phyloP scores from a whole-genome alignment of 2,329 filamentous ascomycete genomes.

The Alternaria triticina region DNA sequence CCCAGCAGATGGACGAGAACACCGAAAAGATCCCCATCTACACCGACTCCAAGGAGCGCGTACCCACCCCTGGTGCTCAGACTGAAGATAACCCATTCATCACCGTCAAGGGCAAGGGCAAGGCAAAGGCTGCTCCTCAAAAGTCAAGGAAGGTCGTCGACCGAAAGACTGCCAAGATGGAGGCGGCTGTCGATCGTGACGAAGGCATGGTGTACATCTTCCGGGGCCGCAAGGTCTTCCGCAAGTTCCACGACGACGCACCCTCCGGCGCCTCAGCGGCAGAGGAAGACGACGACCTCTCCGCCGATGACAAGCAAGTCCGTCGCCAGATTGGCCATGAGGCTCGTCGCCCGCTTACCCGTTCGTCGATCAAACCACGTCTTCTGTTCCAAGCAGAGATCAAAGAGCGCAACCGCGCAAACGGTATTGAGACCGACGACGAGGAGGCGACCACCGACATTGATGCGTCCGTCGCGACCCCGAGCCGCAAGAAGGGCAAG shows the following conservation, averaged over 20 bases:
- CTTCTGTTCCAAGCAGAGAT: slow-evolving; percentile 69
- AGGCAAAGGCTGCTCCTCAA: slow-evolving; percentile 57
- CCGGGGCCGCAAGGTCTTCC: slow-evolving; percentile 80
- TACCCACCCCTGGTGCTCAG: slow-evolving; percentile 71
- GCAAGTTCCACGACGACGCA: slow-evolving; percentile 63
- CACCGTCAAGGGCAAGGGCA: slow-evolving; percentile 54
- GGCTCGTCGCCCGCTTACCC: slow-evolving; percentile 62
- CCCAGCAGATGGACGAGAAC: slow-evolving; percentile 61
- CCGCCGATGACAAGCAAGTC: slow-evolving; percentile 49
- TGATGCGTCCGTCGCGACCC: slow-evolving; percentile 44
- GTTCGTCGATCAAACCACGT: slow-evolving; percentile 73
- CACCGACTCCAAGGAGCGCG: slow-evolving; percentile 77
- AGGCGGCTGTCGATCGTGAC: slow-evolving; percentile 67
- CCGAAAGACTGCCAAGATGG: slow-evolving; percentile 64
- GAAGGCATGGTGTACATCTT: slow-evolving; percentile 80
- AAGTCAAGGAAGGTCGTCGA: slow-evolving; percentile 57
- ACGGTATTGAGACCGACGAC: slow-evolving; percentile 56
- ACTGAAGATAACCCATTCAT: slow-evolving; percentile 74
- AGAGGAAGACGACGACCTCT: slow-evolving; percentile 36
- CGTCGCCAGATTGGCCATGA: slow-evolving; percentile 45
- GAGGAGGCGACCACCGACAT: slow-evolving; percentile 66
- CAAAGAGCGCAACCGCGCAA: slow-evolving; percentile 51
- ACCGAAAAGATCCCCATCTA: slow-evolving; percentile 71
- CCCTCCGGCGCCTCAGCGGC: slow-evolving; percentile 44
- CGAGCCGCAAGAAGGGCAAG: slow-evolving; percentile 41